Evolutionary conservation across 169 alveolate species (phyloP), one percentile per base, ranked within the genome.

Genomic region (Cryptosporidium ryanae): DNA sequence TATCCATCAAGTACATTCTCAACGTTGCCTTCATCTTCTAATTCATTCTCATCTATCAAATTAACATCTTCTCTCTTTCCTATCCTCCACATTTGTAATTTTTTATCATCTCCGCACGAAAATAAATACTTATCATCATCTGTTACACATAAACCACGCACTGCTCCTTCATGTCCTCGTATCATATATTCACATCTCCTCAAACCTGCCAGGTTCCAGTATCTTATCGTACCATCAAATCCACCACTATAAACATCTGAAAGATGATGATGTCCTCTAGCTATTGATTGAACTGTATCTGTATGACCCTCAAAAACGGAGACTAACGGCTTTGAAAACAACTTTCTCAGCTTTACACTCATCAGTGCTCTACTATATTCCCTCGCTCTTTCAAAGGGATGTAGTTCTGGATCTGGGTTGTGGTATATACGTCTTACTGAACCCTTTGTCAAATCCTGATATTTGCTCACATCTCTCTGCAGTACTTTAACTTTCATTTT

Each of bases 291-390:
- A 46, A 98, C 97, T 2, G 98, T 96, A 93, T 98, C 99, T 43
- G 98, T 94, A 83, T 98, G 99, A 15, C 98, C 99, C 67, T 95
- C 96, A 76, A 98, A 90, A 17, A 97, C 97, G 50, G 95, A 93
- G 13, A 98, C 91, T 70, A 98, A 95, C 5, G 99, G 99, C 89
- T 98, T 96, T 15, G 99, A 97, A 94, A 97, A 97, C 89, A 97
- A 93, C 89, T 97, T 97, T 82, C 96, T 97, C 52, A 98, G 90
- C 90, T 98, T 98, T n/a, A 98, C 97, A 25, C 99, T 98, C 84
- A 95, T 96, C 52, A 97, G 91, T 10, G 99, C 99, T 67, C 99
- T 92, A 63, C 94, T 91, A 90, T 96, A 97, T 91, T 98, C 99
- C 76, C 98, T 91, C 43, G 96, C 97, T 82, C 94, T 89, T 82